phyloP scores from a whole-genome alignment of 768 basidiomycete species.

The Strobilomyces echinocephalus region DNA sequence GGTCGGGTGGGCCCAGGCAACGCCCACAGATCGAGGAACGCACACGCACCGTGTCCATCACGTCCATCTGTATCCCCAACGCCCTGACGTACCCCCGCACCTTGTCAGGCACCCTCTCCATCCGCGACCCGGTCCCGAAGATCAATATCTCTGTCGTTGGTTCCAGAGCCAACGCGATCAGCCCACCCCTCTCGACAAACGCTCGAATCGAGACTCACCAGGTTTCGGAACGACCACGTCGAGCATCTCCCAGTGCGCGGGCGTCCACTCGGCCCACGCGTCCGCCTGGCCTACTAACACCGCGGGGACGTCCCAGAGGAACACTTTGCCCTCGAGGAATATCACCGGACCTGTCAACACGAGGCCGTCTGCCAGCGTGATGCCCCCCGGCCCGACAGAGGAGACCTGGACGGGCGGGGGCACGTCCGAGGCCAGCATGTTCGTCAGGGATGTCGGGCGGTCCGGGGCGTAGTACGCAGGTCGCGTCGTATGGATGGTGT shows the following conservation, averaged over 20 bases:
- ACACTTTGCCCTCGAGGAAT: conserved; percentile 80
- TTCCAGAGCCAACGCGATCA: neutral
- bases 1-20: neutral
- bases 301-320: conserved; percentile 81
- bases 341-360: conserved; percentile 73
- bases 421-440: conserved; percentile 66
- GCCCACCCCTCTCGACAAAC: too few species aligned
- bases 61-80: conserved; percentile 82
- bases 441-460: conserved; percentile 44
- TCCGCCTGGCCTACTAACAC: too few species aligned
- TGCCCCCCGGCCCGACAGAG: conserved; percentile 58
- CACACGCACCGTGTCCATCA: conserved; percentile 71
- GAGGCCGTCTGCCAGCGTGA: conserved; percentile 74
- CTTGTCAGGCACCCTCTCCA: conserved; percentile 63
- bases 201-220: conserved; percentile 42
- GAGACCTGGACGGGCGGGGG: conserved; percentile 70
- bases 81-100: conserved; percentile 64
- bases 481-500: conserved; percentile 16
- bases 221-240: conserved; percentile 81
- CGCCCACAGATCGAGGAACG: neutral
- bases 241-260: conserved; percentile 74
- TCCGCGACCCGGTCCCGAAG: conserved; percentile 77
- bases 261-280: conserved; percentile 68
- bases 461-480: conserved; percentile 7
- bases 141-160: conserved; percentile 88